Conservation (phyloP, 768 basidiomycete species). For the Russula abietina region DNA sequence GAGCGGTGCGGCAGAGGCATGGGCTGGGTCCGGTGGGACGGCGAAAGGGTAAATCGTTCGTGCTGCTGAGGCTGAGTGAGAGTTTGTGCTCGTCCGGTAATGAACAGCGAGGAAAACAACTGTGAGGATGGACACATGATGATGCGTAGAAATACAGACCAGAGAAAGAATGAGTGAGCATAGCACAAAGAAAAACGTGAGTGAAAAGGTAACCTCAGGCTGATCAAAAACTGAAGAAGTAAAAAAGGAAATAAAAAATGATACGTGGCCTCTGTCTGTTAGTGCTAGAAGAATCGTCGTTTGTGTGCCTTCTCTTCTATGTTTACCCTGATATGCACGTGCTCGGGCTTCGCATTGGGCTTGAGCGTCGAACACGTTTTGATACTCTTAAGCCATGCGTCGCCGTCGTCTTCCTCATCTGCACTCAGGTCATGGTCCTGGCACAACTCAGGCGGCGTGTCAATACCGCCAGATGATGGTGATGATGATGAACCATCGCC, state of each 20-base stretch:
- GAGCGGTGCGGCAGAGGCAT: background rate
- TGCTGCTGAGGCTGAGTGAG: background rate
- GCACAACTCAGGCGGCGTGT: conserved; percentile 41
- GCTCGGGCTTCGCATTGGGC: conserved; percentile 41
- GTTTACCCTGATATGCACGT: conserved; percentile 68
- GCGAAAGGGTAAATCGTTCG: background rate
- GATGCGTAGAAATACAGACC: background rate
- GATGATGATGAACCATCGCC: conserved; percentile 20
- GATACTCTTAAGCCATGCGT: conserved; percentile 81
- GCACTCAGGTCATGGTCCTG: conserved; percentile 59
- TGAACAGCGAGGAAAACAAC: background rate
- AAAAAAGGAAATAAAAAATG: too few relatives aligned
- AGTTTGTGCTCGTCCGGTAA: background rate
- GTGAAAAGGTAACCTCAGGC: too few relatives aligned
- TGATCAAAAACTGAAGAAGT: too few relatives aligned
- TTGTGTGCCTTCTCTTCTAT: conserved; percentile 69
- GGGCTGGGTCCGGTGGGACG: too few relatives aligned
- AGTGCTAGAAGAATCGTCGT: conserved; percentile 62
- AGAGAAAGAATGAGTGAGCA: background rate
- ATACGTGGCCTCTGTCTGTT: background rate
- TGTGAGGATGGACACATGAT: conserved; percentile 5
- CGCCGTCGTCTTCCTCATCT: conserved; percentile 73
- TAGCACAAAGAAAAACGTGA: background rate
- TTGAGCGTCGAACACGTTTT: conserved; percentile 49
- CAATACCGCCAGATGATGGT: conserved; percentile 34